These are phyloP conservation scores for Termitomyces sp. DNA, from an alignment of 768 basidiomycete species.

Conservation along the genomic window DNA sequence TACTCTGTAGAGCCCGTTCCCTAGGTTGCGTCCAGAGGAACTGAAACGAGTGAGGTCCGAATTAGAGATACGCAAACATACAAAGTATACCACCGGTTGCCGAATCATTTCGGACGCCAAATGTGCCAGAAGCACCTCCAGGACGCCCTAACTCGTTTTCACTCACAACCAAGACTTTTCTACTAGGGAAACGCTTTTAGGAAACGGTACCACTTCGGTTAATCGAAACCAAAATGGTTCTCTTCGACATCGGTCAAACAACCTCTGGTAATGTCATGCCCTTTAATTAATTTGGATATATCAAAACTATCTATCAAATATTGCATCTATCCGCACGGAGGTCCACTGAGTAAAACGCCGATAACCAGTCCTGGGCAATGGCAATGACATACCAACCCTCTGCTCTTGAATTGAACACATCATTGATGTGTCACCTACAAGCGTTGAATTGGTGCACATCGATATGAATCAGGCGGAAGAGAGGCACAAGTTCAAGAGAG, in stretches of 20 bases:
- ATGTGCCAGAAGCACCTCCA: neutral
- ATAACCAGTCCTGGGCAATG: neutral
- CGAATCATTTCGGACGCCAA: neutral
- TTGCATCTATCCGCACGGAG: neutral
- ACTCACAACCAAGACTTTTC: neutral
- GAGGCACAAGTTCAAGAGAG: too few relatives aligned
- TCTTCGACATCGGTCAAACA: neutral
- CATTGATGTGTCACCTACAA: too few relatives aligned
- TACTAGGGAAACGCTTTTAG: neutral
- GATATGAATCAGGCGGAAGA: too few relatives aligned
- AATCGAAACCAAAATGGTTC: neutral
- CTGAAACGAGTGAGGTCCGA: neutral
- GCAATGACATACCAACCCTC: too few relatives aligned
- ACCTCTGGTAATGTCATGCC: neutral
- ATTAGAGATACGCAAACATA: neutral
- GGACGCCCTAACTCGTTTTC: neutral
- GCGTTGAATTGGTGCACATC: too few relatives aligned
- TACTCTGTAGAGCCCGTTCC: neutral
- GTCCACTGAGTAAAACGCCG: neutral
- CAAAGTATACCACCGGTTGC: neutral
- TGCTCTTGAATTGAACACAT: too few relatives aligned
- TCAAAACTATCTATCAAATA: neutral
- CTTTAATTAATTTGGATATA: neutral
- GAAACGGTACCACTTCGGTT: neutral
- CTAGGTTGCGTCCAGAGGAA: neutral